Evolutionary conservation across 2,329 filamentous ascomycete species (phyloP), one percentile per base, ranked within the genome.

Genomic region (Cercospora janseana): DNA sequence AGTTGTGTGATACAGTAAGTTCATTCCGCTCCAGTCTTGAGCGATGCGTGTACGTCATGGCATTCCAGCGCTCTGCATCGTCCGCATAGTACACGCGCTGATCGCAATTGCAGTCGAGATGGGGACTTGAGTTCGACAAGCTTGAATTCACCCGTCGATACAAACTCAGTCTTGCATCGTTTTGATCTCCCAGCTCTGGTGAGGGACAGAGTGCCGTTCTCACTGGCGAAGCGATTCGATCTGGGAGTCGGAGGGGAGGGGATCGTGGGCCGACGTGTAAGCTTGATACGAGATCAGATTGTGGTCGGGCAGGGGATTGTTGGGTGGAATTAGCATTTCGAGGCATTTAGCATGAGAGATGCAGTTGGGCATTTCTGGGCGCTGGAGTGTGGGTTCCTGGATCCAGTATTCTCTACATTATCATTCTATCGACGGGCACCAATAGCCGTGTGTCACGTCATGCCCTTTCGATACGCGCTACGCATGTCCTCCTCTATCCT

Each of bases 211-310:
- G 23, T 49, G 7, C 35, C 55, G 10, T 63, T 62, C 12, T 43
- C 37, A 5, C 18, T 64, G 6, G 51, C 54, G n/a, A 29, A 31
- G 29, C 49, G 28, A 7, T 49, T 64, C 28, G 58, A 64, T 52
- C 29, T 64, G 16, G 62, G 62, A 0, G 62, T 62, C 6, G 62
- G 62, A 15, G 62, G 59, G 0, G 56, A 62, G 2, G 62, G 62
- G 2, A 37, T 64, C 9, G 60, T 64, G 35, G 62, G 62, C 8
- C 43, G 62, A 32, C 47, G 62, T 35, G 60, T 64, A 1, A 55
- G 49, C 15, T 54, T 64, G 31, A 54, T 63, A 13, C 45, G 45
- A 24, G 49, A 53, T 45, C 46, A 57, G 4, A 29, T 41, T n/a
- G 37, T 58, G 2, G 46, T 60, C 8, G 60, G 60, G 12, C 40